Base-by-base conservation (phyloP, 208 protist species). In the Acanthamoeba sp. region DNA sequence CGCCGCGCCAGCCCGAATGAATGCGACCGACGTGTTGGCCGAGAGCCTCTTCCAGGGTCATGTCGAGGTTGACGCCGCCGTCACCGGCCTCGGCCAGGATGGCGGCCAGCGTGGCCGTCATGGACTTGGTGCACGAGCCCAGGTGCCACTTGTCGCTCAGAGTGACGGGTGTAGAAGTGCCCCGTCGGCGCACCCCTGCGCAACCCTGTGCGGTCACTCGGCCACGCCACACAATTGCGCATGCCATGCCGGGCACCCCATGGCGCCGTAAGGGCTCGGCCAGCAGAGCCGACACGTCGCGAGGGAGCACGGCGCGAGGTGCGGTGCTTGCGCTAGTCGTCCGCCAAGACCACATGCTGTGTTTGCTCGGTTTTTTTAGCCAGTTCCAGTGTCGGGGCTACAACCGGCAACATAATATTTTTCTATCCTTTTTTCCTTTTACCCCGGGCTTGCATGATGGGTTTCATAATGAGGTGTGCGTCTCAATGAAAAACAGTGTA, bases 81-180 rank as follows among this genome's bases (percentile, higher is more conserved):
- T 45, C 34, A 32, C 32, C 45, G 12, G 45, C 24, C 55, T 66
- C 34, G 36, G 27, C 64, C 5, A 78, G 69, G 9, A 78, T 6
- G 69, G 69, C 20, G 29, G 69, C 69, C 7, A 78, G 38, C 9
- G 69, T 78, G n/a, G 69, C 69, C 20, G 69, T 78, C 69, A 78
- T 78, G 24, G 69, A 29, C 29, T 78, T 78, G 24, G 69, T 78
- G 69, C 69, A 78, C 14, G 69, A 78, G 38, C 69, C 69, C 69
- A 78, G 34, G 38, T 78, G 69, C 69, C 69, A 78, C 34, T 1
- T 1, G 69, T 78, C 69, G 20, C 22, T 7, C 32, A 78, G 69
- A 1, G 69, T 48, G 69, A 20, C 69, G 69, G 69, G 34, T 2
- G 14, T 2, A 1, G 36, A 5, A 7, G 69, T 48, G 24, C 69